These are phyloP conservation scores for Cymbidium sinense DNA, from an alignment of 106 monocot genomes.

Conservation along the genomic window DNA sequence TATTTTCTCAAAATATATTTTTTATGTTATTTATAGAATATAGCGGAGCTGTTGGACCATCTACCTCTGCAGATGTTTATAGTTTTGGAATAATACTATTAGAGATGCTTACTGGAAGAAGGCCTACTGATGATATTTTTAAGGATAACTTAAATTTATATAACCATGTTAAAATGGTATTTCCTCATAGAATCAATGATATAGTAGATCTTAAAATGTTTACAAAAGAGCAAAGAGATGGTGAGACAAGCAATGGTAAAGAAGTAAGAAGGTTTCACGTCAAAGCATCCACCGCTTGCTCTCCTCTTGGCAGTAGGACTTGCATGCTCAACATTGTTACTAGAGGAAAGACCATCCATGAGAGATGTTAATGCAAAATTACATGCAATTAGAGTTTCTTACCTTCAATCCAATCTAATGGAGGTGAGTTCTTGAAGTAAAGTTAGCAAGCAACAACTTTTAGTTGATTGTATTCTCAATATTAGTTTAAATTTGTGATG, in stretches of 20 bases:
- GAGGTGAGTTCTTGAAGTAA: too few species aligned
- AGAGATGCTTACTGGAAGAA: conserved; percentile 15
- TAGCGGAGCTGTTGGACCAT: not conserved
- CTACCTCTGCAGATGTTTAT: conserved; percentile 18
- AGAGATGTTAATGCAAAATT: not conserved
- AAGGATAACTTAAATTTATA: not conserved
- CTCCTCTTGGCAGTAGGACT: not conserved
- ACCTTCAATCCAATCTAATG: not conserved
- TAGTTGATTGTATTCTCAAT: too few species aligned
- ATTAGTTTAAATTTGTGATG: too few species aligned
- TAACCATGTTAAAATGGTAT: not conserved
- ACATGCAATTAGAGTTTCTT: not conserved
- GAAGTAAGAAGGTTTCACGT: not conserved
- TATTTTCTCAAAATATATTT: not conserved
- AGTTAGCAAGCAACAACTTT: too few species aligned
- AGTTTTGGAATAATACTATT: conserved; percentile 20
- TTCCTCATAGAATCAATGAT: not conserved
- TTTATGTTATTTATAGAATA: conserved; percentile 9
- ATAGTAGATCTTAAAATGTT: conserved; percentile 3
- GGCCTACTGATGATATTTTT: conserved; percentile 20
- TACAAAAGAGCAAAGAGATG: not conserved
- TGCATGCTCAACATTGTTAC: not conserved
- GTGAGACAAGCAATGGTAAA: not conserved
- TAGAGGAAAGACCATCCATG: not conserved
- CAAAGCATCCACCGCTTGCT: not conserved